Evolutionary conservation across 2,329 filamentous ascomycete species (phyloP).

Genomic region (Xylariaceae sp.): DNA sequence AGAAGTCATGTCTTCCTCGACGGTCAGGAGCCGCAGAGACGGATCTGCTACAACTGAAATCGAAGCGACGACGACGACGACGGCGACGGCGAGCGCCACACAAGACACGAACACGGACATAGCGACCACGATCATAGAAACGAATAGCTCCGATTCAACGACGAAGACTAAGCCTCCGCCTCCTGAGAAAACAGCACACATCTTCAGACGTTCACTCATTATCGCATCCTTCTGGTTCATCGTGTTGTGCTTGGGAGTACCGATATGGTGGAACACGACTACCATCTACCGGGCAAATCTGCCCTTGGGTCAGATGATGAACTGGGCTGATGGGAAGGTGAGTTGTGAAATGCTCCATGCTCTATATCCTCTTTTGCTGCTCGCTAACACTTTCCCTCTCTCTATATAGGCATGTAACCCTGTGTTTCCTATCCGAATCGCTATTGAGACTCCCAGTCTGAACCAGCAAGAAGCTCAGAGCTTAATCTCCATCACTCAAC

Average conservation of each 20-base stretch:
- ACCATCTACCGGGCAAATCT: slow-evolving; percentile 87
- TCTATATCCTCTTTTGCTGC: background rate
- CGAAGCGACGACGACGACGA: background rate
- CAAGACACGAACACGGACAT: background rate
- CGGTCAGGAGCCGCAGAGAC: slow-evolving; percentile 16
- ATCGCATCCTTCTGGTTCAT: slow-evolving; percentile 91
- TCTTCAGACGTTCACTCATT: slow-evolving; percentile 74
- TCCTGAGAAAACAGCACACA: slow-evolving; percentile 74
- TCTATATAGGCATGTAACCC: slow-evolving; percentile 76
- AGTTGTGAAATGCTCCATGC: slow-evolving; percentile 29
- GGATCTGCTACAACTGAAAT: background rate
- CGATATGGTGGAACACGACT: slow-evolving; percentile 96
- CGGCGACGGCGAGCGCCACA: background rate
- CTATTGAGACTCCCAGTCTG: slow-evolving; percentile 73
- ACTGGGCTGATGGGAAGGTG: slow-evolving; percentile 92
- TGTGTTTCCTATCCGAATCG: slow-evolving; percentile 85
- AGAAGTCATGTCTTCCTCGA: slow-evolving; percentile 23
- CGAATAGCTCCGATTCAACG: slow-evolving; percentile 2
- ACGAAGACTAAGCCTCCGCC: slow-evolving; percentile 63
- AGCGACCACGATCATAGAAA: background rate
- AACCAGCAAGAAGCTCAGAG: slow-evolving; percentile 72
- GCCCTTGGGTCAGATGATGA: slow-evolving; percentile 84
- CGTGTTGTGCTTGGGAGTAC: slow-evolving; percentile 81
- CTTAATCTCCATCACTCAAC: slow-evolving; percentile 81
- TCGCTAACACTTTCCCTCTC: background rate